Conservation (phyloP, 225 moss, liverwort and hornwort genomes). For the Antitrichia curtipendula region DNA sequence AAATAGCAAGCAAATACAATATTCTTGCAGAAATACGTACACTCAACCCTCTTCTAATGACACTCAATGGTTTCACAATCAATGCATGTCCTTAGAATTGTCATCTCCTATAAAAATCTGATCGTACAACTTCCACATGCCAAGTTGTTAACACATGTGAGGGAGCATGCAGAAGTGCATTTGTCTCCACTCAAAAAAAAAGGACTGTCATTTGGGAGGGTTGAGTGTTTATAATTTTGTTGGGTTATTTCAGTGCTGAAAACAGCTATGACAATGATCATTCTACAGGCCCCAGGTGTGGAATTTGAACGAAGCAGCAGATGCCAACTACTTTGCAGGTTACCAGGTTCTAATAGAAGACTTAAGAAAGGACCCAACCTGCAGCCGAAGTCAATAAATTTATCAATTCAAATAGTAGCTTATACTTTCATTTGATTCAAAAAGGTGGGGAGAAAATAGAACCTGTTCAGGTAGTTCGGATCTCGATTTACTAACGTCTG, state of each 20-base stretch:
- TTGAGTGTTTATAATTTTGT: background rate
- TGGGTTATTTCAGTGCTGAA: background rate
- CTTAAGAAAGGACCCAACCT: background rate
- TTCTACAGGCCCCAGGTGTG: background rate
- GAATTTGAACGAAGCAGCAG: background rate
- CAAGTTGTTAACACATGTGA: background rate
- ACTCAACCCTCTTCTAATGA: background rate
- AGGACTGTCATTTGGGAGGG: background rate
- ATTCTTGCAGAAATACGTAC: background rate
- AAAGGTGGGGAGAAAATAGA: background rate
- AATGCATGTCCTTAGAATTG: background rate
- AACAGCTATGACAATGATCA: background rate
- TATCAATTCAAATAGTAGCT: background rate
- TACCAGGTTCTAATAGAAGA: background rate
- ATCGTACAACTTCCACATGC: background rate
- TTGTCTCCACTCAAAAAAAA: background rate
- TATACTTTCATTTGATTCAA: background rate
- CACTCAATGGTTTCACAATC: background rate
- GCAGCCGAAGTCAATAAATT: background rate
- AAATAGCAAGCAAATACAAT: background rate
- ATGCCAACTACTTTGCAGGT: background rate
- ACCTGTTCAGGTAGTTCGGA: slow-evolving; percentile 25
- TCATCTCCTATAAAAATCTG: background rate
- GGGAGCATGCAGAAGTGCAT: background rate
- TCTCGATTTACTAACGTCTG: background rate